phyloP scores from a whole-genome alignment of 2,329 filamentous ascomycete genomes.

The Ophiocordyceps robertsii region DNA sequence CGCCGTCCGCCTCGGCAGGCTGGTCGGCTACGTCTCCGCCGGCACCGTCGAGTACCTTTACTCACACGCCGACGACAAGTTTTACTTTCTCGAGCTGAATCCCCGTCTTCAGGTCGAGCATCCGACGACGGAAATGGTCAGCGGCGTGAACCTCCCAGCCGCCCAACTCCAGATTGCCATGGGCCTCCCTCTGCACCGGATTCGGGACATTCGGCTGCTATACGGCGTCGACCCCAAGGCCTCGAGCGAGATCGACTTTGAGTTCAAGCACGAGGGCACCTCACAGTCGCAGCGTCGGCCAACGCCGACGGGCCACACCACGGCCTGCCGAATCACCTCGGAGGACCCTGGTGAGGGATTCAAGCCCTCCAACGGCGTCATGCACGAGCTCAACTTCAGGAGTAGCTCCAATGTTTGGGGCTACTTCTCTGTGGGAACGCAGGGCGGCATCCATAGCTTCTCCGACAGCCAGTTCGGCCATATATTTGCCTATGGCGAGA shows the following conservation, averaged over 20 bases:
- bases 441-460: conserved; percentile 97
- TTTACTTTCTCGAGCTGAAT: conserved; percentile 98
- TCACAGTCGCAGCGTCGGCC: conserved; percentile 77
- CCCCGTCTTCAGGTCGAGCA: conserved; percentile 99
- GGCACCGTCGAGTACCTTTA: conserved; percentile 99
- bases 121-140: conserved; percentile 98
- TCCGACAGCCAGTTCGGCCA: conserved; percentile 98
- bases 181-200: conserved; percentile 90
- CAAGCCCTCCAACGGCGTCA: conserved; percentile 97
- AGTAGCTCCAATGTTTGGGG: conserved; percentile 99
- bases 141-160: conserved; percentile 89
- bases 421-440: conserved; percentile 97
- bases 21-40: conserved; percentile 96
- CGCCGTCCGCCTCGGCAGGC: conserved; percentile 80
- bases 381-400: conserved; percentile 98
- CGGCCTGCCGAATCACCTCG: conserved; percentile 96
- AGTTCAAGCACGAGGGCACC: conserved; percentile 81
- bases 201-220: conserved; percentile 88
- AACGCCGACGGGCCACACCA: conserved; percentile 90
- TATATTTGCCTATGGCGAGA: conserved; percentile 98
- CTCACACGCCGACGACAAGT: conserved; percentile 94
- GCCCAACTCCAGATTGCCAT: conserved; percentile 98
- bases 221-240: conserved; percentile 92
- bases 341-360: conserved; percentile 98
- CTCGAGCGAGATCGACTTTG: conserved; percentile 81